Base-by-base conservation (phyloP, 768 basidiomycete species). In the Porpolomopsis calyptriformis region DNA sequence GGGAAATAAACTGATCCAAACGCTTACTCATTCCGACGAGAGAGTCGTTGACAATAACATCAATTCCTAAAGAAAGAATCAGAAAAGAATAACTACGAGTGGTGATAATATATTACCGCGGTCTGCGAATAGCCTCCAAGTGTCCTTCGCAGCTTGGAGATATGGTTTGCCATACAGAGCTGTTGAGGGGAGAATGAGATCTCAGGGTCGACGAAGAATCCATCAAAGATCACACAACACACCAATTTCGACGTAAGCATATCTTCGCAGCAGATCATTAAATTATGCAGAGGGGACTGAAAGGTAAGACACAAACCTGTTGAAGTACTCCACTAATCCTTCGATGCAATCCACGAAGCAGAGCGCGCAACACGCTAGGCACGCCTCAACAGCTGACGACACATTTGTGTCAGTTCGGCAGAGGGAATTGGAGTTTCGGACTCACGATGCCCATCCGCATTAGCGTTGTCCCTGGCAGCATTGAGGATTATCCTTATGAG, bases 81-180 rank as follows among this genome's bases (percentile, higher is more conserved):
- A 27, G n/a, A 16, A 19, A 58, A 64, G 63, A 49, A 43, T 48
- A 34, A 49, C 38, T 7, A 31, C 42, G 37, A 35, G 12, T 4
- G 16, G 35, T 52, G 46, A 36, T 46, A 55, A n/a, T 14, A 45
- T 38, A 55, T 18, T 53, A 67, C 81, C 86, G 46, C 85, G 74
- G 55, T 87, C 82, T 56, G 74, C 75, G 64, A 86, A 77, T 45
- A 88, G 59, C 27, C 73, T 71, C 84, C 83, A 91, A 0, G 89
- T 87, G 59, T 87, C 85, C 60, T 84, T 87, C 0, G 88, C 85
- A 23, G 87, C 87, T 20, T 69, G 59, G 35, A 90, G 73, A 53
- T 89, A 91, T 1, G 82, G 66, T 62, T 91, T 92, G 26, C 89
- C 88, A 57, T 90, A 92, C 8, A 90, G 65, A 1, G 87, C 84